Evolutionary conservation across 352 stramenopile species (phyloP).

Genomic region (Phytophthora melonis): DNA sequence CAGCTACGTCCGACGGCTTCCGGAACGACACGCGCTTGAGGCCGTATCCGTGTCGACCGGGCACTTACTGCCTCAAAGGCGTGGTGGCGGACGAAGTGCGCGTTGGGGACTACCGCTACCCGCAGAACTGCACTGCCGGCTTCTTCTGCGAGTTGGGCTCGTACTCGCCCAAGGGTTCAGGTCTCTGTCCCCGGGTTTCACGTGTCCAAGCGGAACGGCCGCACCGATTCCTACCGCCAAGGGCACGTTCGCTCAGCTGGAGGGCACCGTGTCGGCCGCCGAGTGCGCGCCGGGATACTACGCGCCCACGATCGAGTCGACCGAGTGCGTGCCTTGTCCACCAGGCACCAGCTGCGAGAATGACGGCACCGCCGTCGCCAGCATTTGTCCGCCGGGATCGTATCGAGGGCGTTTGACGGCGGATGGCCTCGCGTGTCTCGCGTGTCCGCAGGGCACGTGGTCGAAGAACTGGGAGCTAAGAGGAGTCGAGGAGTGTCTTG

Average conservation of each 20-base stretch:
- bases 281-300: constrained; percentile 96
- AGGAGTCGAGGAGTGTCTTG: constrained; percentile 93
- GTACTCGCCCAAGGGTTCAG: constrained; percentile 92
- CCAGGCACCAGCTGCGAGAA: constrained; percentile 93
- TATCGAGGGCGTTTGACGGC: constrained; percentile 89
- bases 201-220: constrained; percentile 94
- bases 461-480: constrained; percentile 98
- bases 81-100: constrained; percentile 92
- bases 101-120: constrained; percentile 89
- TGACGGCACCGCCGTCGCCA: constrained; percentile 89
- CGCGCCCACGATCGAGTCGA: constrained; percentile 96
- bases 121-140: constrained; percentile 94
- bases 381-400: constrained; percentile 93
- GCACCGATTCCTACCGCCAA: constrained; percentile 93
- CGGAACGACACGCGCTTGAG: constrained; percentile 96
- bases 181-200: constrained; percentile 95
- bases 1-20: constrained; percentile 94
- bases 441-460: constrained; percentile 96
- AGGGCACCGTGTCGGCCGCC: constrained; percentile 92
- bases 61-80: constrained; percentile 96
- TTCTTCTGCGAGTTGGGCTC: constrained; percentile 97
- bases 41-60: constrained; percentile 95
- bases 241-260: constrained; percentile 92
- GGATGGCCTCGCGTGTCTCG: constrained; percentile 92
- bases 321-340: constrained; percentile 92